Evolutionary conservation across 2,329 filamentous ascomycete species (phyloP), one percentile per base, ranked within the genome.

Genomic region (Aspergillus novofumigatus): DNA sequence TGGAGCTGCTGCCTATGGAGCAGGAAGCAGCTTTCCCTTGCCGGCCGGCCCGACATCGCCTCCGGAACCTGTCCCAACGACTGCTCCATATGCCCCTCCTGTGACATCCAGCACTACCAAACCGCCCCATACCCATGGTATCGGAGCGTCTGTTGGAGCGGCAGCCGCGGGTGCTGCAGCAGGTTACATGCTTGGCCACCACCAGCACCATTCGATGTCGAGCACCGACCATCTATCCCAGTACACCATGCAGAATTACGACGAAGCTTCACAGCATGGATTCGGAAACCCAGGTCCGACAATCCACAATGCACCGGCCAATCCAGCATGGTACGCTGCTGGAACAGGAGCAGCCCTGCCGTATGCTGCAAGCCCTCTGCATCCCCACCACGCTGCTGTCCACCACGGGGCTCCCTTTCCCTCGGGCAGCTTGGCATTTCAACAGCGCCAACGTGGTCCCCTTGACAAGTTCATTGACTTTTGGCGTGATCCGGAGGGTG

Each of bases 401-500:
- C 67, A 69, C 49, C 68, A 72, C 41, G 58, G 60, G 26, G 42
- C 59, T 28, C 62, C 66, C 0, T 65, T 70, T 28, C 67, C 69
- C 25, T 67, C 71, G 0, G 73, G 72, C 21, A 69, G 70, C 10
- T 75, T 82, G 67, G 77, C 77, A 32, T 77, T 80, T 56, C 72
- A 75, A 45, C 82, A 83, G 62, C 80, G 80, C 53, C 83, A 83
- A 56, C 77, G 77, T 48, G 84, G 84, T 0, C 81, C 85, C 0
- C 74, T 87, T 1, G 77, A 76, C 41, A 80, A 76, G 51, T 77
- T 86, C 29, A 77, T 84, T 42, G 82, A 83, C 64, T 87, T 81
- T 77, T 86, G 81, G 82, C 84, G 79, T 66, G 85, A 83, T 59
- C 79, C 84, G 1, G 84, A 87, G 60, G 85, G 84, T n/a, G 83